Percentiles rank a stretch among this genome's conserved stretches.
These are phyloP conservation scores for Syzygium oleosum DNA, from an alignment of 345 rosid species.

Conservation along the genomic window DNA sequence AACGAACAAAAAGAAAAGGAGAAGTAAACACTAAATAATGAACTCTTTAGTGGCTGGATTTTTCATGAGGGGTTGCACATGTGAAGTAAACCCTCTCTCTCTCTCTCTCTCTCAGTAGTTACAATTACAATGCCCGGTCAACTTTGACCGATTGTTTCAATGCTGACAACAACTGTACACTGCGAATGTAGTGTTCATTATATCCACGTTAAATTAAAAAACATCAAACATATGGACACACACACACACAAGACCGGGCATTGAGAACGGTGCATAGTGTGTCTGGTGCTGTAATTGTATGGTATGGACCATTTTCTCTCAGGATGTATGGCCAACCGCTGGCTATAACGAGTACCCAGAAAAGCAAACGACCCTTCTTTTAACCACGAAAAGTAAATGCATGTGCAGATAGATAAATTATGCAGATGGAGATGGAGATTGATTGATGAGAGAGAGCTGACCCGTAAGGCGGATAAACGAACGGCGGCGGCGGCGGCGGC, in stretches of 20 bases:
- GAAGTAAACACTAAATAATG: background rate
- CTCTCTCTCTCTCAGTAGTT: background rate
- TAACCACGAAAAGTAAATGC: background rate
- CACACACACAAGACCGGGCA: background rate
- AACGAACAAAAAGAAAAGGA: background rate
- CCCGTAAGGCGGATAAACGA: constrained; percentile 53
- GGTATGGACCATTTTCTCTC: background rate
- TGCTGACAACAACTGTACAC: background rate
- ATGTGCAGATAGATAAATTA: background rate
- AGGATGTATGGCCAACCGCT: background rate
- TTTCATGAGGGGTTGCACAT: background rate
- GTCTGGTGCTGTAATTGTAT: background rate
- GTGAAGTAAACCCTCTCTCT: background rate
- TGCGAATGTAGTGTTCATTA: background rate
- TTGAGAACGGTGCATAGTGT: background rate
- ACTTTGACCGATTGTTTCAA: background rate
- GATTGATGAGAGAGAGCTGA: constrained; percentile 12
- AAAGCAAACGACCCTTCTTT: background rate
- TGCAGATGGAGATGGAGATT: background rate
- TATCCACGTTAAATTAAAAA: background rate
- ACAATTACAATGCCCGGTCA: background rate
- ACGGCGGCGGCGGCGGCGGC: constrained; percentile 25
- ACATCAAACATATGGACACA: background rate
- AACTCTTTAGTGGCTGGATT: background rate
- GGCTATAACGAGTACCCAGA: background rate